Evolutionary conservation across 768 basidiomycete genomes (phyloP), one percentile per base, ranked within the genome.

Genomic region (Suillus bovinus): DNA sequence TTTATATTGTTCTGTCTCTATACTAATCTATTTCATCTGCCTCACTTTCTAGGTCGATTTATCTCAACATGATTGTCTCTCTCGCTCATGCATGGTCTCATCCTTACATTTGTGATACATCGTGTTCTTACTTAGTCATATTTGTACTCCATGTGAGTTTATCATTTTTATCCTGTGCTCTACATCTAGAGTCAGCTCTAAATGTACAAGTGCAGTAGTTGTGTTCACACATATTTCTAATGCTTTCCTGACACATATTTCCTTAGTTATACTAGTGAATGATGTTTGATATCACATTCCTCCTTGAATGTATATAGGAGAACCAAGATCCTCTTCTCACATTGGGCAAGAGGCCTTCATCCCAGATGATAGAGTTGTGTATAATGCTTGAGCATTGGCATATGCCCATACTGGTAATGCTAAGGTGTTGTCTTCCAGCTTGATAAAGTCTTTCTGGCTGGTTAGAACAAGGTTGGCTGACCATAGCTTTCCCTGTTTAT

Each of bases 331-430:
- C 33, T 2, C 20, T 44, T 16, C 33, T 44, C 2, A 13, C 3
- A 1, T 16, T 10, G 10, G 5, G 29, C 2, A n/a, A 27, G 29
- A 36, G 38, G 5, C 36, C 55, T 5, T 39, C 50, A 0, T n/a
- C 42, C 0, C 42, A 44, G 3, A 44, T 44, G 42, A 22, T 44
- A 0, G 38, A 61, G 34, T 11, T 56, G 0, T 46, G 24, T 2
- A 20, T 31, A 2, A 36, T 42, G 14, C 33, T 61, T 0, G 54
- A 61, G 14, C 61, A 4, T 42, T 61, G 24, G 55, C 39, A 3
- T 61, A 36, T 24, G 27, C 31, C 8, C 61, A 61, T n/a, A 61
- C 61, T 0, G 61, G 61, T 4, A 61, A 41, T 7, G 55, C 61
- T 4, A 38, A 34, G 11, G 54, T 61, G 0, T 7, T 61, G 3